Conservation (phyloP, 257 asterid species). For the Scutellaria baicalensis region DNA sequence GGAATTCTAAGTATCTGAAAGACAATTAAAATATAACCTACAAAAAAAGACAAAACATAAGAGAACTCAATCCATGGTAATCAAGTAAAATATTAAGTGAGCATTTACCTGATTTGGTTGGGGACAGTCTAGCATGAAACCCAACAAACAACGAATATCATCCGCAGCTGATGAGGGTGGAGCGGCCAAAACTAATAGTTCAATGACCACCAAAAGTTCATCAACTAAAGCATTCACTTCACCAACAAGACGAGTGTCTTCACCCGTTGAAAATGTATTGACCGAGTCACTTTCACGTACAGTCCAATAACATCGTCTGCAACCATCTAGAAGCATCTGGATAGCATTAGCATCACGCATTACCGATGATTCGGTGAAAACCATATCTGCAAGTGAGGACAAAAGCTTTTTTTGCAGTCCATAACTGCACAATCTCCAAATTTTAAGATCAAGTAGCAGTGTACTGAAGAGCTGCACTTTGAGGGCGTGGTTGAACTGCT, state of each 20-base stretch:
- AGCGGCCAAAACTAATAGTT: conserved; percentile 85
- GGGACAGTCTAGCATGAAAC: conserved; percentile 97
- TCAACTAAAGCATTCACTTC: conserved; percentile 97
- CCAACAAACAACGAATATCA: conserved; percentile 86
- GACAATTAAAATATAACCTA: not conserved
- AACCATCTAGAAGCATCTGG: conserved; percentile 97
- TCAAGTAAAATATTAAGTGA: not conserved
- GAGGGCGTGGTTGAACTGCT: conserved; percentile 69
- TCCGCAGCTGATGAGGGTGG: conserved; percentile 72
- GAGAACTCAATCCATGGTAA: not conserved
- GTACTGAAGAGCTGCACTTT: conserved; percentile 93
- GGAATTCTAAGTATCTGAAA: not conserved
- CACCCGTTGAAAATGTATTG: conserved; percentile 51
- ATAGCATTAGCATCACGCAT: conserved; percentile 98
- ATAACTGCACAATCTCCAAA: conserved; percentile 98
- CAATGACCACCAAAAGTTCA: conserved; percentile 94
- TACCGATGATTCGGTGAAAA: conserved; percentile 82
- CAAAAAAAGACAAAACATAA: conserved; percentile 1
- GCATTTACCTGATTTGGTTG: conserved; percentile 88
- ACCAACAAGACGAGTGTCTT: conserved; percentile 69
- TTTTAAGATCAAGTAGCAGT: conserved; percentile 80
- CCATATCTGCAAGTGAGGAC: conserved; percentile 98
- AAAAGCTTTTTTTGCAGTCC: conserved; percentile 93
- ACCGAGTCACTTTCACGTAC: conserved; percentile 79
- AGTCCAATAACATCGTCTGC: conserved; percentile 95